Conservation (phyloP, 1,139 yeast species). For the Entelexis paramagnoliae region DNA sequence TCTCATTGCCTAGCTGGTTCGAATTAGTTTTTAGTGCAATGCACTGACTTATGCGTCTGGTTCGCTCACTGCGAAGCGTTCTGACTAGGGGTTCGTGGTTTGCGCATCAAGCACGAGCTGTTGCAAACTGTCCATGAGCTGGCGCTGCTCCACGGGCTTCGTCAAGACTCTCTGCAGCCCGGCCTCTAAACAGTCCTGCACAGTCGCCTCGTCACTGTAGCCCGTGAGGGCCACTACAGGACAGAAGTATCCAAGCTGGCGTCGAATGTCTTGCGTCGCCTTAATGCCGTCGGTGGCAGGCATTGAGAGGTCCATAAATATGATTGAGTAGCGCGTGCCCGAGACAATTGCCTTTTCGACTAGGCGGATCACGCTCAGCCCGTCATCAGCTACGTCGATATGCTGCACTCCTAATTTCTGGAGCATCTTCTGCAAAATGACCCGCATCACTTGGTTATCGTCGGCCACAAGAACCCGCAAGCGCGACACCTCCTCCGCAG, state of each 20-base stretch:
- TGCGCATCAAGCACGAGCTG: not conserved
- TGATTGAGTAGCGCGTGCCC: conserved; percentile 46
- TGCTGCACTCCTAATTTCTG: conserved; percentile 63
- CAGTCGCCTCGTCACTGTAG: conserved; percentile 80
- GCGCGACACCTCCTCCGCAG: not conserved
- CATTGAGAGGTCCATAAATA: conserved; percentile 97
- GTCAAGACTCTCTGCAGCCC: conserved; percentile 87
- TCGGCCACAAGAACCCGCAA: conserved; percentile 70
- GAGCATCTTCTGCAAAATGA: conserved; percentile 78
- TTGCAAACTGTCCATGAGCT: not conserved
- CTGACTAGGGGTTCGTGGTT: not conserved
- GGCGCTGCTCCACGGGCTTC: conserved; percentile 55
- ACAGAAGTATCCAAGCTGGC: conserved; percentile 48
- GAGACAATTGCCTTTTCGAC: conserved; percentile 44
- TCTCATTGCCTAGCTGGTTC: too few relatives aligned
- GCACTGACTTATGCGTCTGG: too few relatives aligned
- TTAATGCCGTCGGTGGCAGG: conserved; percentile 80
- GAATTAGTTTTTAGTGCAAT: too few relatives aligned
- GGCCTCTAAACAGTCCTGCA: conserved; percentile 59
- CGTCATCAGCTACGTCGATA: conserved; percentile 73
- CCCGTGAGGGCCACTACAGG: conserved; percentile 94
- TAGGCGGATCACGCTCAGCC: conserved; percentile 70
- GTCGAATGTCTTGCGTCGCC: conserved; percentile 66
- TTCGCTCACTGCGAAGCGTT: too few relatives aligned
- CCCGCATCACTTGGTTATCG: conserved; percentile 84